Percentiles rank a stretch among this genome's conserved stretches.
Evolutionary conservation across 1,284 basidiomycete genomes (phyloP).

Genomic region (Rhodofomes roseus): DNA sequence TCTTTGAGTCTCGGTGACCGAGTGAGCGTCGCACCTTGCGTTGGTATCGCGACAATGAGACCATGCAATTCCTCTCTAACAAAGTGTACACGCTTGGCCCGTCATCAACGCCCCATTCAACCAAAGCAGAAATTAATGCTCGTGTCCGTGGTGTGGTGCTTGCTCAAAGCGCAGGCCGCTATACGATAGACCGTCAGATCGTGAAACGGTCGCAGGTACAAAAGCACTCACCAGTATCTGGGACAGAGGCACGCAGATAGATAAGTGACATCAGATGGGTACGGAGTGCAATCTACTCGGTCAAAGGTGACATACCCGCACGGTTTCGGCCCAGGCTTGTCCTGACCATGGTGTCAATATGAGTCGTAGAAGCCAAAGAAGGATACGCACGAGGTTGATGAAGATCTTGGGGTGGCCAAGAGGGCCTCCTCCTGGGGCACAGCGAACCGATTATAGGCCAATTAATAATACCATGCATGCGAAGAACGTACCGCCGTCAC

Average conservation of each 20-base stretch:
- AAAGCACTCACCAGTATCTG: slow-evolving; percentile 73
- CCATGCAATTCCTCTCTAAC: neutral
- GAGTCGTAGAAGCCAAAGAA: neutral
- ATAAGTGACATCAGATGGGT: neutral
- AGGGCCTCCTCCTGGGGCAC: slow-evolving; percentile 78
- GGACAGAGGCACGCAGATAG: neutral
- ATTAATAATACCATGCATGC: neutral
- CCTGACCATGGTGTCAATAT: slow-evolving; percentile 37
- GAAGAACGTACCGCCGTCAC: slow-evolving; percentile 82
- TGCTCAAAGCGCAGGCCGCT: slow-evolving; percentile 85
- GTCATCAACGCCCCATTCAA: neutral
- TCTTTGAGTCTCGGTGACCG: too few relatives aligned
- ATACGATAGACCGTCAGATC: slow-evolving; percentile 9
- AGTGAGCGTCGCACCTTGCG: neutral
- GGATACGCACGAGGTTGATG: slow-evolving; percentile 80
- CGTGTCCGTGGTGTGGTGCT: slow-evolving; percentile 48
- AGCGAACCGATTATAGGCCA: neutral
- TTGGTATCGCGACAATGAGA: neutral
- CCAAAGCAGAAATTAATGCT: slow-evolving; percentile 26
- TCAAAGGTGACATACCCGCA: slow-evolving; percentile 61
- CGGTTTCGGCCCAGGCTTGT: slow-evolving; percentile 70
- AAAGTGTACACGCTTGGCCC: neutral
- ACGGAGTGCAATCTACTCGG: slow-evolving; percentile 12
- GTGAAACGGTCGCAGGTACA: slow-evolving; percentile 13
- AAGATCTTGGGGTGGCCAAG: slow-evolving; percentile 96